Conservation (phyloP, 2,329 filamentous ascomycete genomes). For the Ceratocystis huliohia region DNA sequence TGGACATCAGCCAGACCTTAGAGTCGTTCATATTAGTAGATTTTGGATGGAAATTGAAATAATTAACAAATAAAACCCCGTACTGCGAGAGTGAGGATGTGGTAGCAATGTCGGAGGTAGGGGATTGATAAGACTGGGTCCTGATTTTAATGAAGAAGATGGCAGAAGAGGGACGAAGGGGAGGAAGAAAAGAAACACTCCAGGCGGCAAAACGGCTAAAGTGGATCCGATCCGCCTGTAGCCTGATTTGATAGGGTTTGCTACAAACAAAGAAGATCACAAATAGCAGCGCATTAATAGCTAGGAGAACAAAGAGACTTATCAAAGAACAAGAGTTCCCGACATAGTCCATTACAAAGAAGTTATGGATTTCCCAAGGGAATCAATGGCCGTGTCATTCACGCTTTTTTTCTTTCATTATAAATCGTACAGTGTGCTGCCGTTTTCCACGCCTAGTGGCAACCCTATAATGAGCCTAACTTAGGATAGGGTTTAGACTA, state of each 20-base stretch:
- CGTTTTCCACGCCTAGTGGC: no score
- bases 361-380: no score
- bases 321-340: no score
- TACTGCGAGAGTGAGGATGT: no score
- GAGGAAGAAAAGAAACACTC: background rate
- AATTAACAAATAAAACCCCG: background rate
- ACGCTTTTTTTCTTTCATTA: no score
- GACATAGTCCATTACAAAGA: no score
- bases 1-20: slow-evolving; percentile 38
- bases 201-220: background rate
- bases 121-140: background rate
- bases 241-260: background rate
- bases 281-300: background rate
- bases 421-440: no score
- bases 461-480: no score
- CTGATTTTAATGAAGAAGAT: background rate
- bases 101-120: background rate
- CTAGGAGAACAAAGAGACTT: no score
- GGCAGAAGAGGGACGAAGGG: background rate
- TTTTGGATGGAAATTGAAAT: slow-evolving; percentile 4
- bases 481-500: no score
- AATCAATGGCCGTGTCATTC: no score
- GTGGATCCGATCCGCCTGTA: background rate
- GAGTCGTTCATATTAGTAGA: slow-evolving; percentile 29
- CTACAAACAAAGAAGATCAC: background rate